Evolutionary conservation across 176 grass and related monocot species (phyloP).

Genomic region (Musa itinerans): DNA sequence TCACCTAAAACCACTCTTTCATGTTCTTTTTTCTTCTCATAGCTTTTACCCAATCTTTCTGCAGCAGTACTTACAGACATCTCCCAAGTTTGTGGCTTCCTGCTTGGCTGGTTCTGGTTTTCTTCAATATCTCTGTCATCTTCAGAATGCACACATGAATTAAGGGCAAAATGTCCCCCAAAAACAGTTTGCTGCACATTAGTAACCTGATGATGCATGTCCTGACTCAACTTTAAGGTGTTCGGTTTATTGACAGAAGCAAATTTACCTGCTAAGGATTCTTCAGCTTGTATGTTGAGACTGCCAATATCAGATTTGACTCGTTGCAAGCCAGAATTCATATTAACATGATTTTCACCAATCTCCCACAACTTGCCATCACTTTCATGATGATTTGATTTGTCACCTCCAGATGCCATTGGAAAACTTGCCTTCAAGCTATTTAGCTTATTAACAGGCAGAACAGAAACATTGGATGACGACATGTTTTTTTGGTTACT

Average conservation of each 20-base stretch:
- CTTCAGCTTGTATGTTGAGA: slow-evolving; percentile 6
- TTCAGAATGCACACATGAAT: slow-evolving; percentile 6
- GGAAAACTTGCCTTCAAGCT: not conserved
- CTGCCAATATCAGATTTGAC: slow-evolving; percentile 13
- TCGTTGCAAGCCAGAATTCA: not conserved
- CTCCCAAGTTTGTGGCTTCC: slow-evolving; percentile 7
- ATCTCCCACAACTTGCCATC: slow-evolving; percentile 4
- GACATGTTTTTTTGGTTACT: slow-evolving; percentile 5
- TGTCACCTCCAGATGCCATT: not conserved
- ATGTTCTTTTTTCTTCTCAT: slow-evolving; percentile 1
- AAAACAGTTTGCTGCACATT: not conserved
- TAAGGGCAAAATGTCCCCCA: not conserved
- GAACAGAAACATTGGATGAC: not conserved
- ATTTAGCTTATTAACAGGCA: slow-evolving; percentile 2
- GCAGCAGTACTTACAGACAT: not conserved
- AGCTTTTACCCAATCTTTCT: not conserved
- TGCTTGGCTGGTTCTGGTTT: slow-evolving; percentile 11
- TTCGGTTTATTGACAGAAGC: slow-evolving; percentile 9
- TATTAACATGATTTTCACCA: not conserved
- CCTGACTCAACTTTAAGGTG: not conserved
- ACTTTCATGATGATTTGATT: not conserved
- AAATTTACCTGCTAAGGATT: not conserved
- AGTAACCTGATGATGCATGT: slow-evolving; percentile 5
- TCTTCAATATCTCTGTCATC: not conserved
- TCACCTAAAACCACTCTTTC: not conserved